Percentiles rank a stretch among this genome's conserved stretches.
phyloP scores from a whole-genome alignment of 768 basidiomycete species.

The Naematelia encephala region DNA sequence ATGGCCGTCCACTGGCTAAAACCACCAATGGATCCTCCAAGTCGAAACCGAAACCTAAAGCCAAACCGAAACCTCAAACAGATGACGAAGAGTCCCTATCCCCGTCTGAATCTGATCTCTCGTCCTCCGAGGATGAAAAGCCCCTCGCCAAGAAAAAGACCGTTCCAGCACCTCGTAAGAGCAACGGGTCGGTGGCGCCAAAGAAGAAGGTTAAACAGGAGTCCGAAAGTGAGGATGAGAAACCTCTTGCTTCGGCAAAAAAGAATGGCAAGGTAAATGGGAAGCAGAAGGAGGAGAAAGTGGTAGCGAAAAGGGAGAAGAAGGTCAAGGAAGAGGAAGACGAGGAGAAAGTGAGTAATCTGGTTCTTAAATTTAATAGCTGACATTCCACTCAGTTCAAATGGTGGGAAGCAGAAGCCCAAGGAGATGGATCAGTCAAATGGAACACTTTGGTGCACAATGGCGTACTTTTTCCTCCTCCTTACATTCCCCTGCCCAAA shows the following conservation, averaged over 20 bases:
- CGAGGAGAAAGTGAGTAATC: conserved; percentile 54
- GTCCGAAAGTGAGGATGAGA: conserved; percentile 53
- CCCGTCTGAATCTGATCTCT: conserved; percentile 4
- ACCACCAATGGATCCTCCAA: conserved; percentile 31
- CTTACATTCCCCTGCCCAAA: conserved; percentile 79
- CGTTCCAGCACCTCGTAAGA: conserved; percentile 51
- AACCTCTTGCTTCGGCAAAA: conserved; percentile 47
- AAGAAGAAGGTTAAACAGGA: conserved; percentile 30
- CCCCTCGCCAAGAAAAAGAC: conserved; percentile 58
- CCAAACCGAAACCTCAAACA: conserved; percentile 24
- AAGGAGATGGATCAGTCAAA: conserved; percentile 69
- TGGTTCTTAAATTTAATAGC: background rate
- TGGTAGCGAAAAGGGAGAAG: conserved; percentile 38
- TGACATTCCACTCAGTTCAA: conserved; percentile 54
- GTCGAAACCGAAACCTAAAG: conserved; percentile 48
- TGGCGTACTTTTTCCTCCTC: conserved; percentile 92
- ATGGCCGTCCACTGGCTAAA: conserved; percentile 55
- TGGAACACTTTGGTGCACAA: conserved; percentile 95
- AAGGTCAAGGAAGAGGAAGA: conserved; percentile 62
- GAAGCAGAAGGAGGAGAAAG: conserved; percentile 19
- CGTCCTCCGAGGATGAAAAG: conserved; percentile 41
- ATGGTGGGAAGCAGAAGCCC: conserved; percentile 74
- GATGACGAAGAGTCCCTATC: conserved; percentile 17
- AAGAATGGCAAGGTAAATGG: conserved; percentile 32
- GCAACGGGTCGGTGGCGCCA: conserved; percentile 54